These are phyloP conservation scores for Apophysomyces elegans DNA, from an alignment of 371 early-diverging fungal genomes.

Conservation along the genomic window DNA sequence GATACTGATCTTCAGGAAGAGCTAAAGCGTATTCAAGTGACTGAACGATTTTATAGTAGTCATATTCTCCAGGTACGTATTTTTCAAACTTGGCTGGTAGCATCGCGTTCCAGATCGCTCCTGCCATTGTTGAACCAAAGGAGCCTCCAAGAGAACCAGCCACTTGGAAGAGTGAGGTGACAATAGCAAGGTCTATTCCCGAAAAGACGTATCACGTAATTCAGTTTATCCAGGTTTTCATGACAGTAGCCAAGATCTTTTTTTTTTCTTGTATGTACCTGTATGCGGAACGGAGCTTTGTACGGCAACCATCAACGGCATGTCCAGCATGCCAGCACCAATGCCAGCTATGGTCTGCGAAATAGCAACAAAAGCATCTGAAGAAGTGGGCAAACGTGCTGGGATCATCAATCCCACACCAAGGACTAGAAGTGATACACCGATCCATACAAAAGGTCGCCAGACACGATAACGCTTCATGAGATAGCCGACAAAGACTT, in stretches of 20 bases:
- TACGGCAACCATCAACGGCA: constrained; percentile 37
- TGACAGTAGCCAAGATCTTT: background rate
- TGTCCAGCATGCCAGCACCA: constrained; percentile 40
- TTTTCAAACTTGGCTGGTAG: constrained; percentile 33
- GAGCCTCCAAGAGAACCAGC: constrained; percentile 39
- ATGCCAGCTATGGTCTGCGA: constrained; percentile 46
- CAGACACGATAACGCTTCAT: constrained; percentile 50
- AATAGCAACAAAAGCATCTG: constrained; percentile 34
- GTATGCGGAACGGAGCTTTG: constrained; percentile 42
- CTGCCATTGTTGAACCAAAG: constrained; percentile 42
- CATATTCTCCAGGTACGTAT: constrained; percentile 45
- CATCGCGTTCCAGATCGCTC: constrained; percentile 44
- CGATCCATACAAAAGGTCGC: constrained; percentile 57
- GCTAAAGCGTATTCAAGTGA: constrained; percentile 26
- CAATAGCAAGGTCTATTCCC: constrained; percentile 37
- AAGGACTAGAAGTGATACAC: constrained; percentile 56
- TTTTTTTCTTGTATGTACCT: constrained; percentile 21
- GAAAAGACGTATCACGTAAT: background rate
- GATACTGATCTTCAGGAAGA: constrained; percentile 37
- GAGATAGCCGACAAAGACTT: constrained; percentile 36
- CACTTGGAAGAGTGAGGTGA: constrained; percentile 38
- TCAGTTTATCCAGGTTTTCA: background rate
- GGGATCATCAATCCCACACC: constrained; percentile 52
- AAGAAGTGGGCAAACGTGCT: constrained; percentile 39
- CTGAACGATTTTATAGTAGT: constrained; percentile 27